phyloP scores from a whole-genome alignment of 1,284 basidiomycete genomes.

The Moesziomyces sp. region DNA sequence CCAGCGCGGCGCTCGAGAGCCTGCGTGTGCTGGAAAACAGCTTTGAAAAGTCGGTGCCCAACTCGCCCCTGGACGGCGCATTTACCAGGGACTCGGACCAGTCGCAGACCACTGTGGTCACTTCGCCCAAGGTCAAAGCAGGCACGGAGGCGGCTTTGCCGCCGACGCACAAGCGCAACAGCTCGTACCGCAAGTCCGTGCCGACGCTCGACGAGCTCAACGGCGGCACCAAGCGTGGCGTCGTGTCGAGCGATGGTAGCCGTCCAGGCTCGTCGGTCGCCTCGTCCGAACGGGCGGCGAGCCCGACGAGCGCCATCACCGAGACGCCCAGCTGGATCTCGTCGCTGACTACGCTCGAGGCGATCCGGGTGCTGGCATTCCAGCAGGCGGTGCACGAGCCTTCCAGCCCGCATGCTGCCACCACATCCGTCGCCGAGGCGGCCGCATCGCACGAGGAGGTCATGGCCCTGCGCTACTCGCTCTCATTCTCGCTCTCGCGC shows the following conservation, averaged over 20 bases:
- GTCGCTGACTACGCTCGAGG: conserved; percentile 32
- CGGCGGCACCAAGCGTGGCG: neutral
- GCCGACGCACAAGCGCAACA: conserved; percentile 11
- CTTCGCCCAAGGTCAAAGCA: conserved; percentile 3
- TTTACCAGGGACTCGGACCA: conserved; percentile 15
- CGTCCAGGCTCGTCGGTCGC: neutral
- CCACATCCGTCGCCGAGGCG: neutral
- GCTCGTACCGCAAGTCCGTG: conserved; percentile 36
- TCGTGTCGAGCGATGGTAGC: conserved; percentile 2
- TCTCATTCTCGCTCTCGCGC: conserved; percentile 21
- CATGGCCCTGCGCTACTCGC: conserved; percentile 25
- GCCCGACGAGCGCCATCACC: conserved; percentile 4
- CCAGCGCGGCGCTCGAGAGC: conserved; percentile 21
- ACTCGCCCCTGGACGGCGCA: conserved; percentile 1
- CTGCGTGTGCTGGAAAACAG: conserved; percentile 23
- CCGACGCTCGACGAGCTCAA: conserved; percentile 17
- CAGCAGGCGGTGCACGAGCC: conserved; percentile 7
- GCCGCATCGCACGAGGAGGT: conserved; percentile 8
- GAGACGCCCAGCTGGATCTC: conserved; percentile 31
- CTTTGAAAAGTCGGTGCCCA: conserved; percentile 6
- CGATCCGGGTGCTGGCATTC: conserved; percentile 38
- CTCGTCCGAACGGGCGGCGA: conserved; percentile 3
- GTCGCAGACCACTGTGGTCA: conserved; percentile 11
- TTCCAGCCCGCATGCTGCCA: neutral
- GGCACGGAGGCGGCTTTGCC: neutral